These are phyloP conservation scores for Chalciporus piperatus DNA, from an alignment of 768 basidiomycete genomes.

Conservation along the genomic window DNA sequence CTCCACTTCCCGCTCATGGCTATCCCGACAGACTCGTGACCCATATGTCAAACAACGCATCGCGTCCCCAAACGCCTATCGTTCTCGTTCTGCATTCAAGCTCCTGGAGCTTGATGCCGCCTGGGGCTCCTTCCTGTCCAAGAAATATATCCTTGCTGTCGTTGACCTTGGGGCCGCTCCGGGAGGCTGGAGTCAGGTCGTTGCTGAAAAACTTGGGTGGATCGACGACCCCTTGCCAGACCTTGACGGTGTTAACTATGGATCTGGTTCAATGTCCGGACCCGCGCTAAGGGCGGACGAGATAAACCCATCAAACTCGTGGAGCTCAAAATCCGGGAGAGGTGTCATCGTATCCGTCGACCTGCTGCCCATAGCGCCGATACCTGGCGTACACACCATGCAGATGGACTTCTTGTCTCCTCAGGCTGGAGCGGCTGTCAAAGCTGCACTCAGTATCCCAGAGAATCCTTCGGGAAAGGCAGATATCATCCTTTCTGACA, in stretches of 20 bases:
- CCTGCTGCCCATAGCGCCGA: conserved; percentile 65
- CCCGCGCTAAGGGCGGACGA: neutral
- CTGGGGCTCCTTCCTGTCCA: conserved; percentile 50
- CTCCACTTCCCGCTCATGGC: conserved; percentile 57
- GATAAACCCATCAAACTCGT: conserved; percentile 3
- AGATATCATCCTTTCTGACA: conserved; percentile 85
- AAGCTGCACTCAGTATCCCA: conserved; percentile 32
- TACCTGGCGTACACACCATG: conserved; percentile 70
- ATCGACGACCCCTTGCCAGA: conserved; percentile 8
- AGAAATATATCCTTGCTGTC: conserved; percentile 55
- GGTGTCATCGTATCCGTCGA: conserved; percentile 76
- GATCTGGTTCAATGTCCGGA: neutral
- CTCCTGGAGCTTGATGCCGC: conserved; percentile 72
- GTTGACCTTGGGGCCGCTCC: conserved; percentile 92
- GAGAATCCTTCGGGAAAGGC: conserved; percentile 44
- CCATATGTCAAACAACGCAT: conserved; percentile 65
- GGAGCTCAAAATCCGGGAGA: conserved; percentile 27
- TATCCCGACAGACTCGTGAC: conserved; percentile 66
- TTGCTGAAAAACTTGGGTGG: conserved; percentile 61
- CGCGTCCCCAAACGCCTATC: conserved; percentile 48
- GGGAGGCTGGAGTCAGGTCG: conserved; percentile 93
- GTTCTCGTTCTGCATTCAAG: conserved; percentile 91
- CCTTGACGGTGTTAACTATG: neutral
- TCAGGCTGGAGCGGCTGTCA: conserved; percentile 45
- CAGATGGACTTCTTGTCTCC: conserved; percentile 76